phyloP scores from a whole-genome alignment of 345 rosid species.

The Populus nigra region DNA sequence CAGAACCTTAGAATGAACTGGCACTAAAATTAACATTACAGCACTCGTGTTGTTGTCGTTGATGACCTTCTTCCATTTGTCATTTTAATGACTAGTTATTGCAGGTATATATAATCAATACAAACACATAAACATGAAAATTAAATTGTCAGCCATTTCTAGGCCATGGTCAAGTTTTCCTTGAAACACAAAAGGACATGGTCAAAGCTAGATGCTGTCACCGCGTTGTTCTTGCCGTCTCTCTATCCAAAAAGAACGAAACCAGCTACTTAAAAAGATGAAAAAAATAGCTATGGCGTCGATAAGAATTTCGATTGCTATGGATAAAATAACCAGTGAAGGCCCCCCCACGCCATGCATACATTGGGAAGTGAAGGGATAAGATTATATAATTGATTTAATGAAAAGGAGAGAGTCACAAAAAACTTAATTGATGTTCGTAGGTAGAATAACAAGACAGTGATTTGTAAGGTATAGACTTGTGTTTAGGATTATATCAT shows the following conservation, averaged over 20 bases:
- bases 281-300: neutral
- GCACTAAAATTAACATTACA: constrained; percentile 19
- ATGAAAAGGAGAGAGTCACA: neutral
- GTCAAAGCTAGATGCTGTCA: constrained; percentile 7
- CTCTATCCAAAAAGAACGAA: constrained; percentile 1
- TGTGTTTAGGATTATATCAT: neutral
- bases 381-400: neutral
- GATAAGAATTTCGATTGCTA: neutral
- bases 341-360: neutral
- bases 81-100: neutral
- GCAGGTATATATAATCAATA: neutral
- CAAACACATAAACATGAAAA: neutral
- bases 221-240: constrained; percentile 35
- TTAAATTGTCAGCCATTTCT: neutral
- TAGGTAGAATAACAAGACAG: neutral
- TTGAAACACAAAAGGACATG: neutral
- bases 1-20: constrained; percentile 16
- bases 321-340: no score
- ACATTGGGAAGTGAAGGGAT: neutral
- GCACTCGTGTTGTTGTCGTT: constrained; percentile 39
- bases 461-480: neutral
- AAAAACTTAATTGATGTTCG: neutral
- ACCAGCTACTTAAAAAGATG: neutral
- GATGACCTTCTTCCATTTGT: constrained; percentile 42
- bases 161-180: neutral